Evolutionary conservation across 2,329 filamentous ascomycete genomes (phyloP), one percentile per base, ranked within the genome.

Genomic region (Diaporthe longicolla): DNA sequence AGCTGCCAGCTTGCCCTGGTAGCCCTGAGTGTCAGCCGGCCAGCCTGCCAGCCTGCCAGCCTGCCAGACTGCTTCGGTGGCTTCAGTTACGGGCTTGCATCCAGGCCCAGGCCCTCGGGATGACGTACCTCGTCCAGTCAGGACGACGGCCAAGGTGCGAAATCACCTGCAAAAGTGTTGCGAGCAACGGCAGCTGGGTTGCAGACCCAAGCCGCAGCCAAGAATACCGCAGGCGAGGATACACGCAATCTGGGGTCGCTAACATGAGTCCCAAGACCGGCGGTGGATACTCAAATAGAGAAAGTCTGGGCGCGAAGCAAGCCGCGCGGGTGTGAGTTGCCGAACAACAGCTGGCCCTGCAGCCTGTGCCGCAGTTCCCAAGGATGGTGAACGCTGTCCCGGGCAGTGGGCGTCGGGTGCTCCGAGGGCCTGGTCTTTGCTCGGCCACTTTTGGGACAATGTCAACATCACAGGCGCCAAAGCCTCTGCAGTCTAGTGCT

Each of bases 281-380:
- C 19, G 19, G 61, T 66, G 45, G 63, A 4, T 19, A 37, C 21
- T 15, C 45, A 26, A 32, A 52, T 66, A 66, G 63, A 37, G 61
- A 11, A 66, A 52, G 63, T 52, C 63, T 66, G 45, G 63, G 45
- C 61, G 29, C 13, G 45, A 66, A 32, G 63, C 63, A 66, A 66
- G 45, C 63, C 63, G 63, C 63, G 63, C 63, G 63, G 63, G 32
- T 66, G 45, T 26, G 63, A 66, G 63, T 29, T 66, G 63, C 63
- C 63, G 63, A 66, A 32, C 32, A 43, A 45, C 63, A 66, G 32
- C 32, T 66, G n/a, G 45, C 63, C 63, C 37, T 66, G 63, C 63
- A 66, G 45, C 8, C 29, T 32, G 32, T 66, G 63, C 63, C 50
- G 63, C 63, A 52, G 45, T 66, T 32, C 40, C 63, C 32, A 66